A percentile compares a stretch with the other conserved stretches of the same genome.
These are phyloP conservation scores for Chalciporus chontae DNA, from an alignment of 768 basidiomycete genomes.

Conservation along the genomic window DNA sequence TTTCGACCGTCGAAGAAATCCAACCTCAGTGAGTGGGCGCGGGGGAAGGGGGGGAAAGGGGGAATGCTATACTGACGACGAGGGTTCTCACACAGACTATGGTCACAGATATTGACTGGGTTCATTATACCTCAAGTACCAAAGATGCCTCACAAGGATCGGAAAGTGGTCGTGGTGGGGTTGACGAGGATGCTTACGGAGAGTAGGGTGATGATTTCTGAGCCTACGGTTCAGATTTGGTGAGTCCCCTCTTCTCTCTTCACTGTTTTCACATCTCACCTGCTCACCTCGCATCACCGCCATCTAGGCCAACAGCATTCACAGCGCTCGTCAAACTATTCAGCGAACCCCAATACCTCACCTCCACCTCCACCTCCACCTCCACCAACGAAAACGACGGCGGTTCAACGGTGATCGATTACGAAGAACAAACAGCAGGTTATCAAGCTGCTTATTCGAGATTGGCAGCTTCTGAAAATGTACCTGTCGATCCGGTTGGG, in stretches of 20 bases:
- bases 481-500: conserved; percentile 55
- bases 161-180: conserved; percentile 82
- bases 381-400: conserved; percentile 42
- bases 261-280: too few species aligned
- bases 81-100: conserved; percentile 51
- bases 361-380: conserved; percentile 29
- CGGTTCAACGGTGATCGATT: conserved; percentile 73
- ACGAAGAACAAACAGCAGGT: conserved; percentile 84
- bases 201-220: conserved; percentile 64
- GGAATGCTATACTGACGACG: neutral
- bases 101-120: conserved; percentile 72
- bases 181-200: conserved; percentile 75
- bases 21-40: conserved; percentile 75
- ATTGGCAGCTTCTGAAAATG: conserved; percentile 74
- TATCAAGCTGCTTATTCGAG: conserved; percentile 95
- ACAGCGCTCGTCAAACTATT: conserved; percentile 73
- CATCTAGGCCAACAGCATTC: conserved; percentile 63
- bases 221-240: conserved; percentile 66
- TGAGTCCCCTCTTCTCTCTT: conserved; percentile 23
- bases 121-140: conserved; percentile 80
- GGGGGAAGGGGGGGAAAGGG: too few species aligned
- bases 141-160: conserved; percentile 76
- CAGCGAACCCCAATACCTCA: conserved; percentile 69
- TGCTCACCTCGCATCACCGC: neutral
- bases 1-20: conserved; percentile 75